Conservation (phyloP, 2,329 filamentous ascomycete species). For the Penicillium thymicola region DNA sequence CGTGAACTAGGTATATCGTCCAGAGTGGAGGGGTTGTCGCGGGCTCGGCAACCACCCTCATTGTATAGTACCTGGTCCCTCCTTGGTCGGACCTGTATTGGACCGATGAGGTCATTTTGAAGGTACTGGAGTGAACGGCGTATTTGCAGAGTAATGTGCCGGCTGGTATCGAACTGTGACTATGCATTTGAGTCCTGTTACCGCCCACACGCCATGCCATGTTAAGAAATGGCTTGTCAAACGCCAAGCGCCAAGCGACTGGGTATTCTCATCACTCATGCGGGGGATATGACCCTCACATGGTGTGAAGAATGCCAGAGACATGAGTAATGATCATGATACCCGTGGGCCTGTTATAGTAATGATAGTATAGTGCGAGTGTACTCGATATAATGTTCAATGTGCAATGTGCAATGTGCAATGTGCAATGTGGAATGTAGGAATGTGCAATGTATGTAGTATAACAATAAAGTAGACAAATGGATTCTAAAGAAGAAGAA, state of each 20-base stretch:
- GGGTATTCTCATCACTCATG: neutral
- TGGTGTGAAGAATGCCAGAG: neutral
- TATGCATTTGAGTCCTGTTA: neutral
- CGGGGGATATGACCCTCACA: neutral
- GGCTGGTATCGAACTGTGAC: neutral
- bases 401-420: neutral
- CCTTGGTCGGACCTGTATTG: neutral
- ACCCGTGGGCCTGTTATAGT: neutral
- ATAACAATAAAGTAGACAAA: neutral
- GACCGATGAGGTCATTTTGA: neutral
- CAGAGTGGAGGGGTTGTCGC: neutral
- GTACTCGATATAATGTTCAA: neutral
- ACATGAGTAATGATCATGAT: conserved; percentile 3
- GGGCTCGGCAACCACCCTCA: neutral
- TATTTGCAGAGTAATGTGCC: neutral
- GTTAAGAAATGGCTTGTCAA: neutral
- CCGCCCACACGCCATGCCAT: neutral
- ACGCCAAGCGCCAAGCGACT: neutral
- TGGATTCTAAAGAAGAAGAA: neutral
- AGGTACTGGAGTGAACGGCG: neutral
- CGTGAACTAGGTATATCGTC: neutral
- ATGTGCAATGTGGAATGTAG: neutral
- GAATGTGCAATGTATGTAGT: neutral
- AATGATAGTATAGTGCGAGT: neutral
- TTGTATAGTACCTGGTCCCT: neutral